Base-by-base conservation (phyloP, 805 yeast genomes). In the Lipomyces chichibuensis region DNA sequence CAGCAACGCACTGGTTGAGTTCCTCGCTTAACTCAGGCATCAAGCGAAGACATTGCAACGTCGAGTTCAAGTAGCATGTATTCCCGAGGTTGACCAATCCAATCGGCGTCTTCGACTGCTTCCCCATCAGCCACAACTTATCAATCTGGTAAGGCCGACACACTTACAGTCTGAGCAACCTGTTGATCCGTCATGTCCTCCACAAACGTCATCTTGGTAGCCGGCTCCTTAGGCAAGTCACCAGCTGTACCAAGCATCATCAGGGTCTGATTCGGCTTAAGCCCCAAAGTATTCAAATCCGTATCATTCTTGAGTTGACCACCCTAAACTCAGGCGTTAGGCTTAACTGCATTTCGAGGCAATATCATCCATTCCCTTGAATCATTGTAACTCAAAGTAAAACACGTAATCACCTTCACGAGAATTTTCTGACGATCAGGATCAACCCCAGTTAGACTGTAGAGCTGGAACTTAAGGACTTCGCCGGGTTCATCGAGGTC, bases 241-340 rank as follows among this genome's bases (percentile, higher is more conserved):
- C 90, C 95, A 1, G 97, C 94, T 0, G 98, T 89, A 29, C 99
- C 99, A 65, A 95, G 82, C 65, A 95, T 91, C 97, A 95, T 90
- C 27, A 94, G 81, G 14, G 85, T 81, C 71, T 89, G 90, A 43
- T 85, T 85, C 27, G 85, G 82, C 74, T 89, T 90, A 69, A 93
- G 75, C 32, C 82, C 84, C 61, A 89, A 81, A 3, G 79, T 72
- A 11, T 80, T 75, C 62, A 91, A 78, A 51, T 82, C 80, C n/a
- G 80, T 80, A 67, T 89, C 93, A 78, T 92, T 94, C 64, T 84
- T 83, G 74, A 95, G 80, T 77, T 92, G 96, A 54, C 97, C 97
- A 13, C 96, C 94, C 72, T 70, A 33, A 51, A 17, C 8, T 11
- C 33, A 23, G 46, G 17, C 32, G 35, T 59, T 27, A 59, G 49